A percentile compares a stretch with the other conserved stretches of the same genome.
These are phyloP conservation scores for Akanthomyces uredinophilus DNA, from an alignment of 2,329 filamentous ascomycete genomes.

Conservation along the genomic window DNA sequence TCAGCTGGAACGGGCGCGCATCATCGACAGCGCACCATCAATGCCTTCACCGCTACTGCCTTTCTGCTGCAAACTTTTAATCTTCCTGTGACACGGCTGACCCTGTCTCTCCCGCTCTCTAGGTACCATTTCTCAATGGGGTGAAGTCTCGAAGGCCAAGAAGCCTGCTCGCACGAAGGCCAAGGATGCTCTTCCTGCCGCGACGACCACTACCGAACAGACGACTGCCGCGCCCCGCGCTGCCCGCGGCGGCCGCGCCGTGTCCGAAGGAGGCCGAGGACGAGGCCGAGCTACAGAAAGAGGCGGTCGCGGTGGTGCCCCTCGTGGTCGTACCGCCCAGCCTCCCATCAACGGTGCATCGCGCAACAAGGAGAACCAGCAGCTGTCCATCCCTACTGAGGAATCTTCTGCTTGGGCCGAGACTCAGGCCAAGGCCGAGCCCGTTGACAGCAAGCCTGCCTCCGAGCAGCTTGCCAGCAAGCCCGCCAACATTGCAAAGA, in stretches of 20 bases:
- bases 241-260: constrained; percentile 56
- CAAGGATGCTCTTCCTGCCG: constrained; percentile 51
- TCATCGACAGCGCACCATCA: neutral
- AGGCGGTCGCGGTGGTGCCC: constrained; percentile 47
- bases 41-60: neutral
- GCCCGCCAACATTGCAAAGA: constrained; percentile 43
- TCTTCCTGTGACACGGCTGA: constrained; percentile 23
- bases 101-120: constrained; percentile 18
- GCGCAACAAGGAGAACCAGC: constrained; percentile 50
- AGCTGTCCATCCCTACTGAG: constrained; percentile 61
- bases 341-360: constrained; percentile 56
- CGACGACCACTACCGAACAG: constrained; percentile 39
- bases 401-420: constrained; percentile 55
- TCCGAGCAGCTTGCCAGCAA: constrained; percentile 35
- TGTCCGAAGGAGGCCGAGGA: constrained; percentile 57
- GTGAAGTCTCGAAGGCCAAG: constrained; percentile 75
- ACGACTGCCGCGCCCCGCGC: constrained; percentile 41
- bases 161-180: constrained; percentile 58
- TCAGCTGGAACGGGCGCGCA: neutral
- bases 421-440: constrained; percentile 28
- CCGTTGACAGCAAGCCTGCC: constrained; percentile 30
- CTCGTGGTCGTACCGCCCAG: constrained; percentile 59
- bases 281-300: constrained; percentile 59
- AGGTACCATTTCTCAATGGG: constrained; percentile 80
- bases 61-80: neutral